Percentiles rank a stretch among this genome's conserved stretches.
These are phyloP conservation scores for Gleditsia sinensis DNA, from an alignment of 306 rosid genomes.

Conservation along the genomic window DNA sequence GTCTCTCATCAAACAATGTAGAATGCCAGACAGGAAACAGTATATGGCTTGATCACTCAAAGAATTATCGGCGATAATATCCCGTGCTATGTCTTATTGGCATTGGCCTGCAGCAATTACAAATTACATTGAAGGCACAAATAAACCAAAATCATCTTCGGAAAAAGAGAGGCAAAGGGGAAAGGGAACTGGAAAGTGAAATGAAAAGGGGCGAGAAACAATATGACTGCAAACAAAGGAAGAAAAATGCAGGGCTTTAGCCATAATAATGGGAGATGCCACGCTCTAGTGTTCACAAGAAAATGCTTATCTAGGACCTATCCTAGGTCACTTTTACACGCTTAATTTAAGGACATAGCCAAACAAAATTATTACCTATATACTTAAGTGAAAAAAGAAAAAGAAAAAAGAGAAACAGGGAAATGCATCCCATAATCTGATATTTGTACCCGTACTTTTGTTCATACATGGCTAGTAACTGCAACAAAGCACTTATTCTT, in stretches of 20 bases:
- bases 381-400: too few relatives aligned
- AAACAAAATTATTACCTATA: too few relatives aligned
- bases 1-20: slow-evolving; percentile 28
- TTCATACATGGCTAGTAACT: too few relatives aligned
- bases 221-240: not conserved
- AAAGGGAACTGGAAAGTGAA: not conserved
- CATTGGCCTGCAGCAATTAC: slow-evolving; percentile 72
- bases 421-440: too few relatives aligned
- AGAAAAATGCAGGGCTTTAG: not conserved
- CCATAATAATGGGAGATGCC: too few relatives aligned
- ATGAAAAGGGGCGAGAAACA: not conserved
- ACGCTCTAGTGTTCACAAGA: too few relatives aligned
- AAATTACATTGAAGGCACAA: slow-evolving; percentile 8
- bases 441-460: too few relatives aligned
- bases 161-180: not conserved
- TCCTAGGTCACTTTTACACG: too few relatives aligned
- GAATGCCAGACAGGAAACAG: slow-evolving; percentile 24
- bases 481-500: too few relatives aligned
- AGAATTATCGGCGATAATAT: not conserved
- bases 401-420: too few relatives aligned
- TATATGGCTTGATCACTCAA: slow-evolving; percentile 31
- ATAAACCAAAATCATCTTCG: not conserved
- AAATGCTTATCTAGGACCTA: too few relatives aligned
- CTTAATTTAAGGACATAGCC: too few relatives aligned
- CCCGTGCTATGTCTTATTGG: slow-evolving; percentile 66